These are phyloP conservation scores for Thelephora terrestris DNA, from an alignment of 1,284 basidiomycete species.

Conservation along the genomic window DNA sequence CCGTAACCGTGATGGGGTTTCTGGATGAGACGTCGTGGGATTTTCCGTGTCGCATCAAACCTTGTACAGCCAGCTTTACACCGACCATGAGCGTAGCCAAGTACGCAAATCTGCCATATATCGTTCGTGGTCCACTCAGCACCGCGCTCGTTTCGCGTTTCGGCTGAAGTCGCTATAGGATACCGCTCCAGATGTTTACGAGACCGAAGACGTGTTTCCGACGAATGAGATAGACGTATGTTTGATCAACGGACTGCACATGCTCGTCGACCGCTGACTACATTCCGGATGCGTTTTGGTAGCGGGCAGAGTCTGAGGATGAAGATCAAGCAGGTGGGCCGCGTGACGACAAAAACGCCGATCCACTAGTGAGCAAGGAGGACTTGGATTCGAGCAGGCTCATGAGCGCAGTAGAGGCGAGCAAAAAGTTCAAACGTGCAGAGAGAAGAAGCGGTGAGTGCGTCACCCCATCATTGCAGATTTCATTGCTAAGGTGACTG, in stretches of 20 bases:
- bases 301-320: conserved; percentile 57
- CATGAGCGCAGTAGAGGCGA: conserved; percentile 50
- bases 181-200: conserved; percentile 85
- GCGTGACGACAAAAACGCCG: conserved; percentile 26
- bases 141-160: background rate
- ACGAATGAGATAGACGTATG: conserved; percentile 37
- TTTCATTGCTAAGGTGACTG: background rate
- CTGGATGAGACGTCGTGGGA: background rate
- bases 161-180: conserved; percentile 40
- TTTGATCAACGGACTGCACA: conserved; percentile 6
- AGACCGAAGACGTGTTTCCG: conserved; percentile 73
- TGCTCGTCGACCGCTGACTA: background rate
- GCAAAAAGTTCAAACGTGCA: conserved; percentile 55
- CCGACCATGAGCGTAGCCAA: conserved; percentile 61
- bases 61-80: background rate
- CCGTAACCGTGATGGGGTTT: too few relatives aligned
- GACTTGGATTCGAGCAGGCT: conserved; percentile 41
- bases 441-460: conserved; percentile 37
- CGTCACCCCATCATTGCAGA: conserved; percentile 9
- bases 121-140: conserved; percentile 36
- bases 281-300: background rate
- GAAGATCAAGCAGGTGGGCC: conserved; percentile 42
- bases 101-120: conserved; percentile 84
- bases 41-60: too few relatives aligned
- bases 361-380: conserved; percentile 28